These are phyloP conservation scores for Stentor coeruleus DNA, from an alignment of 73 alveolate species.

Conservation along the genomic window DNA sequence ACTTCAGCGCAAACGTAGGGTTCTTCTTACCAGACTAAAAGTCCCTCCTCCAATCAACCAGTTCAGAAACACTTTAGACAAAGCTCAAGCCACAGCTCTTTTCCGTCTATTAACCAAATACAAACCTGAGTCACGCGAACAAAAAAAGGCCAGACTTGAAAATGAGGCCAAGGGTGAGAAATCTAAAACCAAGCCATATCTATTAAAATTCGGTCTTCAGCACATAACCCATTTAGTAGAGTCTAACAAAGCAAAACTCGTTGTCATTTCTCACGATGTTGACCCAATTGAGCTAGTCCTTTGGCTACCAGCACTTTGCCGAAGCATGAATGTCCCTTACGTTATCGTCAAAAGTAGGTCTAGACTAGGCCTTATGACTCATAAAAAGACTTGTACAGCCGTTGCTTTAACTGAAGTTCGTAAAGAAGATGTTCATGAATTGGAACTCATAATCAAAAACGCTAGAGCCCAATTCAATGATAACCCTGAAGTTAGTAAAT, in stretches of 20 bases:
- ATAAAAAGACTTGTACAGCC: constrained; percentile 93
- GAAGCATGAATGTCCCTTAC: constrained; percentile 92
- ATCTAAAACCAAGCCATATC: constrained; percentile 64
- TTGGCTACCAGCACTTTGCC: constrained; percentile 96
- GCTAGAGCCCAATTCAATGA: no score
- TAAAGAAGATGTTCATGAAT: no score
- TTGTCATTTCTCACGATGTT: constrained; percentile 93
- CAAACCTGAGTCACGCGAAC: constrained; percentile 86
- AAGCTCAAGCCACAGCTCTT: constrained; percentile 46
- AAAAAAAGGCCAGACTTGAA: constrained; percentile 84
- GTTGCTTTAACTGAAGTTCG: constrained; percentile 97
- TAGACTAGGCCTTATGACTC: constrained; percentile 91
- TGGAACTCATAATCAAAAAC: no score
- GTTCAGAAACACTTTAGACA: constrained; percentile 57
- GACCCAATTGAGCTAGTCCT: constrained; percentile 95
- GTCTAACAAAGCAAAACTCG: constrained; percentile 92
- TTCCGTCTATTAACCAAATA: constrained; percentile 68
- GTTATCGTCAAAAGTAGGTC: constrained; percentile 90
- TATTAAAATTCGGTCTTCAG: constrained; percentile 89
- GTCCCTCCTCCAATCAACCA: constrained; percentile 93
- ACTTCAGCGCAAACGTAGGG: constrained; percentile 93
- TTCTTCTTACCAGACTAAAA: constrained; percentile 88
- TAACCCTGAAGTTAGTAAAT: no score
- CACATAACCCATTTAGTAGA: constrained; percentile 95
- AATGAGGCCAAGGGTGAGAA: constrained; percentile 76